Conservation (phyloP, 2,329 filamentous ascomycete species). For the Paracorniculantispora psalliotae region DNA sequence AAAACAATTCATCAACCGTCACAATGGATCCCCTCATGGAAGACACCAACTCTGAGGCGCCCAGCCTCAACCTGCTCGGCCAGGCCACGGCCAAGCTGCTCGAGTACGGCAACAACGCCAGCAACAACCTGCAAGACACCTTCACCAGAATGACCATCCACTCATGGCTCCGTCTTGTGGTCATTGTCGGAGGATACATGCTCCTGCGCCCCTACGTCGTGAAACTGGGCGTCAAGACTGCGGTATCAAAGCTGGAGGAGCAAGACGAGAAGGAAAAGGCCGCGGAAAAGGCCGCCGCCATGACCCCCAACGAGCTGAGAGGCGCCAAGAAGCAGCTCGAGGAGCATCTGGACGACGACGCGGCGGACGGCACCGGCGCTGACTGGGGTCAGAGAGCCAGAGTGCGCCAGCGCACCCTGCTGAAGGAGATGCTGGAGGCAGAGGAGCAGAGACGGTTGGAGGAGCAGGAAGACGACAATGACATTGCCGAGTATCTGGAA, state of each 20-base stretch:
- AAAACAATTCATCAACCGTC: neutral
- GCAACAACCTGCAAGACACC: conserved; percentile 45
- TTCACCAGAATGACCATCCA: conserved; percentile 47
- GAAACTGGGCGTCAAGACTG: conserved; percentile 57
- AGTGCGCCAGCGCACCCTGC: conserved; percentile 61
- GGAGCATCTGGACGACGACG: conserved; percentile 46
- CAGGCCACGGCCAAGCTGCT: conserved; percentile 28
- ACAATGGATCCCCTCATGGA: conserved; percentile 21
- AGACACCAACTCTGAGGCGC: conserved; percentile 22
- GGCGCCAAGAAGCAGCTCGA: conserved; percentile 50
- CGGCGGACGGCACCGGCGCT: conserved; percentile 41
- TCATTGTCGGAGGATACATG: conserved; percentile 67
- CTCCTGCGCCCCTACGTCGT: conserved; percentile 71
- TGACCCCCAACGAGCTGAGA: conserved; percentile 62
- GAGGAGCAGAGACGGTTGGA: conserved; percentile 53
- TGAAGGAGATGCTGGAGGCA: conserved; percentile 60
- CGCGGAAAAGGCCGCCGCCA: conserved; percentile 48
- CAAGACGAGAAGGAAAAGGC: conserved; percentile 49
- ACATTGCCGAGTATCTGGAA: conserved; percentile 67
- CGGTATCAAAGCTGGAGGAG: conserved; percentile 60
- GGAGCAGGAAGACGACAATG: conserved; percentile 66
- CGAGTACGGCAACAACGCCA: conserved; percentile 33
- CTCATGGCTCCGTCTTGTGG: conserved; percentile 63
- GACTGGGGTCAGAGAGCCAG: conserved; percentile 69
- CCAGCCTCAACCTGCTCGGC: conserved; percentile 30